Percentiles rank a stretch among this genome's conserved stretches.
phyloP scores from a whole-genome alignment of 78 protist species.

The Tieghemostelium lacteum region DNA sequence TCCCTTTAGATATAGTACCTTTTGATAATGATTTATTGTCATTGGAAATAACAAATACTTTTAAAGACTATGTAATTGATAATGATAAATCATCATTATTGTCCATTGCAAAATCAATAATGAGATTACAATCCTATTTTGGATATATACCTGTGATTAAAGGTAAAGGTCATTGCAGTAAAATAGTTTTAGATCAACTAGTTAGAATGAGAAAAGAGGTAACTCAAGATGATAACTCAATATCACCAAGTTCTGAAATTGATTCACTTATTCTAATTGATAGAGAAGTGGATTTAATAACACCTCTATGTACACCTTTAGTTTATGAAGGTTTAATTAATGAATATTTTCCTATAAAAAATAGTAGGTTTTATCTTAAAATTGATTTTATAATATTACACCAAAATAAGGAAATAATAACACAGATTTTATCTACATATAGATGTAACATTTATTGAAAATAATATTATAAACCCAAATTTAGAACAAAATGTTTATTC shows the following conservation, averaged over 20 bases:
- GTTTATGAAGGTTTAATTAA: constrained; percentile 98
- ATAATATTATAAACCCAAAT: neutral
- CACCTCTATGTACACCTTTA: constrained; percentile 89
- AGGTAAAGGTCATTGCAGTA: constrained; percentile 89
- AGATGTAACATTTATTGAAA: neutral
- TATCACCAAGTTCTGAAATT: constrained; percentile 55
- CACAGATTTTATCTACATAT: neutral
- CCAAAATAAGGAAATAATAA: too few relatives aligned
- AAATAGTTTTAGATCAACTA: neutral
- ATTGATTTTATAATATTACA: neutral
- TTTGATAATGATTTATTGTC: constrained; percentile 93
- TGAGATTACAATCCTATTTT: constrained; percentile 85
- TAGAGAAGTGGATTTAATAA: constrained; percentile 81
- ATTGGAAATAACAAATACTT: constrained; percentile 80
- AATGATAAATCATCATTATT: constrained; percentile 84
- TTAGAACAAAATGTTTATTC: constrained; percentile 1
- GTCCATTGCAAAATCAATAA: constrained; percentile 84
- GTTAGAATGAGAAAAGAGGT: neutral
- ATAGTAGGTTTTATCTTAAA: neutral
- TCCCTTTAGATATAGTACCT: constrained; percentile 88
- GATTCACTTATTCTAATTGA: constrained; percentile 90
- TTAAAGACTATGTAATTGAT: constrained; percentile 73
- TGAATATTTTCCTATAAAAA: constrained; percentile 86
- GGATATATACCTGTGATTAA: constrained; percentile 89
- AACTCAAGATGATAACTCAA: neutral